Evolutionary conservation across 2,329 filamentous ascomycete species (phyloP).

Genomic region (Pseudogymnoascus sp.): DNA sequence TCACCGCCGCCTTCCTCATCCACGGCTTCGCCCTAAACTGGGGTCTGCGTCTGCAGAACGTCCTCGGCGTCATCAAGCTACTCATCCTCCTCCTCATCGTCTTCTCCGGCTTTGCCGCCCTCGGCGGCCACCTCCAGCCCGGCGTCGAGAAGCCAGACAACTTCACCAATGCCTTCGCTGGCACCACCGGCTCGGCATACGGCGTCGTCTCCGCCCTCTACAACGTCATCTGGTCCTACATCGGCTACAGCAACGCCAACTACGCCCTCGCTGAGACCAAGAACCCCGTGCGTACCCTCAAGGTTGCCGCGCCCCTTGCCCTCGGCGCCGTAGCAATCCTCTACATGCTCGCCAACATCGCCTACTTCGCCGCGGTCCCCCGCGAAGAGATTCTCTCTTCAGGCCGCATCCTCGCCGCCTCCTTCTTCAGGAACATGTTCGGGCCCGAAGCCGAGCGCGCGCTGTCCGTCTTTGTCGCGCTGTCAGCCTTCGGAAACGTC

Average conservation of each 20-base stretch:
- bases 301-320: slow-evolving; percentile 56
- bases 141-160: slow-evolving; percentile 54
- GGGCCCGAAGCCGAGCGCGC: slow-evolving; percentile 48
- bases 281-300: slow-evolving; percentile 57
- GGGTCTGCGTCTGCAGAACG: slow-evolving; percentile 61
- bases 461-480: slow-evolving; percentile 57
- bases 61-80: slow-evolving; percentile 60
- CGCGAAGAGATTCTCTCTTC: slow-evolving; percentile 46
- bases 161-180: slow-evolving; percentile 56
- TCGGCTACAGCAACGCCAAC: slow-evolving; percentile 63
- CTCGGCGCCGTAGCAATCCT: slow-evolving; percentile 51
- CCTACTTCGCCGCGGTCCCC: slow-evolving; percentile 56
- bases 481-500: slow-evolving; percentile 62
- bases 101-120: slow-evolving; percentile 52
- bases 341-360: slow-evolving; percentile 61
- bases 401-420: slow-evolving; percentile 45
- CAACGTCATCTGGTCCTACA: slow-evolving; percentile 65
- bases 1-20: slow-evolving; percentile 58
- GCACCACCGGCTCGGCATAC: slow-evolving; percentile 59
- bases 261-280: slow-evolving; percentile 59
- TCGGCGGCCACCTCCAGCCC: slow-evolving; percentile 48
- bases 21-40: slow-evolving; percentile 58
- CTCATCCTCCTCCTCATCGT: slow-evolving; percentile 59
- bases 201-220: slow-evolving; percentile 63
- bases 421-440: slow-evolving; percentile 50